These are phyloP conservation scores for Starmerella powellii DNA, from an alignment of 805 yeast genomes.

Conservation along the genomic window DNA sequence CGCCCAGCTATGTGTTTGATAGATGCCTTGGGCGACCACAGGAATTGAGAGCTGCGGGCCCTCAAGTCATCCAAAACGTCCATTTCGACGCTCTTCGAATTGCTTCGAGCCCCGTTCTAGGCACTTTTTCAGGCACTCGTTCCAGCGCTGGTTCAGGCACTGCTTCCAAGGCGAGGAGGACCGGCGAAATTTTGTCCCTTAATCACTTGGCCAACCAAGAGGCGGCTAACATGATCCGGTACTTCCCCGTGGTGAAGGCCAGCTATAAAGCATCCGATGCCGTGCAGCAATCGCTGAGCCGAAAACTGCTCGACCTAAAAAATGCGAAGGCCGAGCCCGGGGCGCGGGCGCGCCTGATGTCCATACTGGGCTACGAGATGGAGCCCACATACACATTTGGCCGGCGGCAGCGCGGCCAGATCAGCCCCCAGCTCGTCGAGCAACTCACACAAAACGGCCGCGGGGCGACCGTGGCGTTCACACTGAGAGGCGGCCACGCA, in stretches of 20 bases:
- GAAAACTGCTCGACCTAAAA: conserved; percentile 21
- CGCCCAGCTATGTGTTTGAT: conserved; percentile 35
- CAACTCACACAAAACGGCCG: conserved; percentile 16
- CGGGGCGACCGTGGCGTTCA: conserved; percentile 52
- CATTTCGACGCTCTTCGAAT: conserved; percentile 1
- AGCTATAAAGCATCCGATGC: conserved; percentile 20
- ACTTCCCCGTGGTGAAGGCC: conserved; percentile 17
- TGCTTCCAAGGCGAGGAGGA: too few species aligned
- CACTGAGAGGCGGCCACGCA: conserved; percentile 87
- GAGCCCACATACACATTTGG: conserved; percentile 78
- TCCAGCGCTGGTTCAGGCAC: too few species aligned
- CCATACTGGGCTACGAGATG: conserved; percentile 76
- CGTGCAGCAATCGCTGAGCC: conserved; percentile 16
- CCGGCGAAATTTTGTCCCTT: too few species aligned
- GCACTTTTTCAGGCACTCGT: too few species aligned
- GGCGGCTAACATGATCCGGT: conserved; percentile 9
- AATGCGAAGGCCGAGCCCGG: neutral
- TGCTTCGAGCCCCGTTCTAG: too few species aligned
- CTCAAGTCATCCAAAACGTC: conserved; percentile 10
- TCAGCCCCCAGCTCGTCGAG: conserved; percentile 28
- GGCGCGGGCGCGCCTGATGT: conserved; percentile 27
- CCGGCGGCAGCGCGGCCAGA: conserved; percentile 53
- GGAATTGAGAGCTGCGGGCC: conserved; percentile 5
- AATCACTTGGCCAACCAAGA: too few species aligned
- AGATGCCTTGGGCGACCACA: conserved; percentile 22